Percentiles rank a stretch among this genome's conserved stretches.
phyloP scores from a whole-genome alignment of 768 basidiomycete genomes.

The Leucocoprinus leucothites region DNA sequence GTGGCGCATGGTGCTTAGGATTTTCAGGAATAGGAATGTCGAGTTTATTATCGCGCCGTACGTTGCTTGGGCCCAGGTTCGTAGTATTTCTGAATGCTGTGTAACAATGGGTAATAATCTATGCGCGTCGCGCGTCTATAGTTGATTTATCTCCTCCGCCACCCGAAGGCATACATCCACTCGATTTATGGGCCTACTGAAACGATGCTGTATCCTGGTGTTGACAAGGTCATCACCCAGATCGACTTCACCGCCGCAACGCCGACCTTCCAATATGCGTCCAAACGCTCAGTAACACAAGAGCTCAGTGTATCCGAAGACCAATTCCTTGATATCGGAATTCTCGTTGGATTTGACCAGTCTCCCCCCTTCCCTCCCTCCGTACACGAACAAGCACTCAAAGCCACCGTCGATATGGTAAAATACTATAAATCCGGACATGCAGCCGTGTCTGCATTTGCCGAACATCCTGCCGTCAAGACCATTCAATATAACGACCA shows the following conservation, averaged over 20 bases:
- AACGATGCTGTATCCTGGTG: constrained; percentile 79
- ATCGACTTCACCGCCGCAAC: constrained; percentile 69
- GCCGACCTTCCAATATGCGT: constrained; percentile 80
- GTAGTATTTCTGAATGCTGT: constrained; percentile 25
- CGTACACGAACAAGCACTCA: constrained; percentile 75
- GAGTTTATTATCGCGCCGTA: constrained; percentile 98
- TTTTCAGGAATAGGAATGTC: constrained; percentile 92
- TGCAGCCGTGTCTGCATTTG: constrained; percentile 70
- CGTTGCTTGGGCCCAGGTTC: constrained; percentile 91
- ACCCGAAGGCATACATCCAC: constrained; percentile 91
- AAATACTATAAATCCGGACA: constrained; percentile 90
- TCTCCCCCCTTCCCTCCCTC: constrained; percentile 81
- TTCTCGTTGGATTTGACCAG: constrained; percentile 87
- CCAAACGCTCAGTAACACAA: constrained; percentile 64
- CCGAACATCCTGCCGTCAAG: constrained; percentile 83
- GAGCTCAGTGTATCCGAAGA: constrained; percentile 72
- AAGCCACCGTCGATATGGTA: constrained; percentile 88
- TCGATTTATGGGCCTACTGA: constrained; percentile 92
- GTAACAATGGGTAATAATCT: not conserved
- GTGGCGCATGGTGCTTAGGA: constrained; percentile 89
- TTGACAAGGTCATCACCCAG: constrained; percentile 88
- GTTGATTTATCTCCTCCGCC: constrained; percentile 94
- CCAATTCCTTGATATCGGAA: constrained; percentile 92
- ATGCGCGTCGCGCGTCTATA: constrained; percentile 25
- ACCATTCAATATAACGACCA: constrained; percentile 76